A percentile compares a stretch with the other conserved stretches of the same genome.
These are phyloP conservation scores for Aristolochia fimbriata DNA, from an alignment of 164 flowering plant species.

Conservation along the genomic window DNA sequence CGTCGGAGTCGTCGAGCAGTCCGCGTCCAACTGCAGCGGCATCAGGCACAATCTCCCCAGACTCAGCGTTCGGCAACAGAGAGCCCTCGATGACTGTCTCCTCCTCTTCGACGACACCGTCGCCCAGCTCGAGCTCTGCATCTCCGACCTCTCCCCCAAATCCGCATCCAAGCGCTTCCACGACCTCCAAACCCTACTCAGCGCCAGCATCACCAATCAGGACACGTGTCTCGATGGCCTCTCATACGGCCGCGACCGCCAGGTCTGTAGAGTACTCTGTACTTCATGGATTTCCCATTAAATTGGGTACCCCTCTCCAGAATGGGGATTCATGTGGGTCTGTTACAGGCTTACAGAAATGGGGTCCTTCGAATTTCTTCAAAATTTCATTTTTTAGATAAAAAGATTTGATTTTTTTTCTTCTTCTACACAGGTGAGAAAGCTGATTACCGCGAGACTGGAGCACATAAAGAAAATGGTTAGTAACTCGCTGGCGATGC, in stretches of 20 bases:
- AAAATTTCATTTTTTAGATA: no score
- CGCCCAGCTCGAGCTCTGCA: slow-evolving; percentile 26
- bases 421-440: background rate
- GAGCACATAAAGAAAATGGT: slow-evolving; percentile 38
- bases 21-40: slow-evolving; percentile 39
- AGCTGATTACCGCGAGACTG: background rate
- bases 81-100: slow-evolving; percentile 65
- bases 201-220: slow-evolving; percentile 84
- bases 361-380: no score
- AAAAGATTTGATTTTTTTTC: no score
- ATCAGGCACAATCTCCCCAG: slow-evolving; percentile 16
- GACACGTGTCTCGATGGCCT: slow-evolving; percentile 89
- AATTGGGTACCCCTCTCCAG: no score
- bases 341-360: no score
- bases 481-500: slow-evolving; percentile 65
- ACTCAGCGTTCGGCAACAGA: slow-evolving; percentile 21
- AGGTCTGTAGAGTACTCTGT: no score
- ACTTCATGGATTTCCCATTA: no score
- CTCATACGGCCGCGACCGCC: slow-evolving; percentile 7
- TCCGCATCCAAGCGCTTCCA: slow-evolving; percentile 16
- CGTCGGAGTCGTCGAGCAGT: slow-evolving; percentile 23
- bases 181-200: slow-evolving; percentile 49
- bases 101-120: slow-evolving; percentile 54
- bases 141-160: slow-evolving; percentile 29
- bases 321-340: no score